Conservation (phyloP, 2,329 filamentous ascomycete species). For the Fusarium gaditjirri region DNA sequence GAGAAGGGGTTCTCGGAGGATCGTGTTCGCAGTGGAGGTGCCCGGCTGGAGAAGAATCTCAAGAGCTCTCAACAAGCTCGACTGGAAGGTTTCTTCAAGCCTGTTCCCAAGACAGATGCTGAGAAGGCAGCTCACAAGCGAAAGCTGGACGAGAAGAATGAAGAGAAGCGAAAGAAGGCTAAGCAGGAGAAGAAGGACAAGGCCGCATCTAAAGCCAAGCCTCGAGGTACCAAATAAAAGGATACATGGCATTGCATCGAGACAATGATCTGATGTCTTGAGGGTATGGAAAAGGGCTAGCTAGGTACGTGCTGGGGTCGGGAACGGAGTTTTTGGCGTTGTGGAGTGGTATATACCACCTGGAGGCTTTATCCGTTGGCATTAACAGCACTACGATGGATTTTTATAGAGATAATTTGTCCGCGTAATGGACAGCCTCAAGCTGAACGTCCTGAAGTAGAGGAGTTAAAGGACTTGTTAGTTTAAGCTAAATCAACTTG, state of each 20-base stretch:
- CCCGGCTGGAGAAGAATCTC: constrained; percentile 86
- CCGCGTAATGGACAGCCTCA: not conserved
- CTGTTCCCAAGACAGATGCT: constrained; percentile 85
- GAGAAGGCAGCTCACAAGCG: constrained; percentile 88
- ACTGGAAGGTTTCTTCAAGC: constrained; percentile 97
- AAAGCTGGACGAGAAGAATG: constrained; percentile 91
- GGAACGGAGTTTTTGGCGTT: constrained; percentile 41
- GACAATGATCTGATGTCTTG: constrained; percentile 3
- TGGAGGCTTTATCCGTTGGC: not conserved
- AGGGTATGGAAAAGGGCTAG: constrained; percentile 3
- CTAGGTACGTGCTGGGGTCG: not conserved
- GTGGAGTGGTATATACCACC: constrained; percentile 8
- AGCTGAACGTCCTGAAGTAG: not conserved
- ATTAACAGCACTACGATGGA: not conserved
- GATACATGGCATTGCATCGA: not conserved
- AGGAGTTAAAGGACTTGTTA: no score
- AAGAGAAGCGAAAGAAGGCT: constrained; percentile 93
- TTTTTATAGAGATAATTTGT: constrained; percentile 8
- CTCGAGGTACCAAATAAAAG: constrained; percentile 65
- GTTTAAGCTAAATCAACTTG: not conserved
- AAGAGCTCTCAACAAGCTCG: constrained; percentile 92
- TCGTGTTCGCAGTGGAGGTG: constrained; percentile 81
- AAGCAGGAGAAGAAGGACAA: constrained; percentile 97
- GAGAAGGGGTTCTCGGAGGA: constrained; percentile 99
- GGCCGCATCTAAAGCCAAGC: constrained; percentile 88